phyloP scores from a whole-genome alignment of 1,284 basidiomycete species.

The Tetrapyrgos nigripes region DNA sequence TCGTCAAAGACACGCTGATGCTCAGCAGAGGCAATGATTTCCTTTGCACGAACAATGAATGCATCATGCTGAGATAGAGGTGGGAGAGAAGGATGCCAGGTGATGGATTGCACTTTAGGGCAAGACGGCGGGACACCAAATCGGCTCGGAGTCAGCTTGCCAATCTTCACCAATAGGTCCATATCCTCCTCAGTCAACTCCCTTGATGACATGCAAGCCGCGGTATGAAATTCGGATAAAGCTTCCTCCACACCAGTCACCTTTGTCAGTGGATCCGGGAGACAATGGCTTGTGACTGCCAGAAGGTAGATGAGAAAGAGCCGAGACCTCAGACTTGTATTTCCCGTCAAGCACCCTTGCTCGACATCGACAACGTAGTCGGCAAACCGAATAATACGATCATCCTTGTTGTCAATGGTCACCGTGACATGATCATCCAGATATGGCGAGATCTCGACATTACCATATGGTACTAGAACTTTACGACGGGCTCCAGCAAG shows the following conservation, averaged over 20 bases:
- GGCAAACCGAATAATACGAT: conserved; percentile 30
- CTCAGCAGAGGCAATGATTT: conserved; percentile 27
- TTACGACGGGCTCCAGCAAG: neutral
- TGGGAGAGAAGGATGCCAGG: conserved; percentile 37
- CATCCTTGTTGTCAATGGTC: conserved; percentile 25
- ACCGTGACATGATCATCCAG: conserved; percentile 34
- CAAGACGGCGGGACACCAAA: conserved; percentile 46
- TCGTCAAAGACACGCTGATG: conserved; percentile 22
- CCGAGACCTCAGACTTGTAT: conserved; percentile 36
- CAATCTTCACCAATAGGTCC: conserved; percentile 40
- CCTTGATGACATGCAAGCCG: conserved; percentile 46
- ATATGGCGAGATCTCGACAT: too few species aligned
- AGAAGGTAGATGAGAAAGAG: conserved; percentile 52
- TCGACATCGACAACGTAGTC: conserved; percentile 45
- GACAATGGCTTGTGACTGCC: conserved; percentile 46
- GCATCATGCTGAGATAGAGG: conserved; percentile 31
- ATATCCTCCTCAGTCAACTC: conserved; percentile 33
- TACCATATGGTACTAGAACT: neutral
- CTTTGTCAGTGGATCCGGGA: conserved; percentile 51
- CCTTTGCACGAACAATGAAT: conserved; percentile 21
- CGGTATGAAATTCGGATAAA: conserved; percentile 41
- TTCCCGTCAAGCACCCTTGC: conserved; percentile 44
- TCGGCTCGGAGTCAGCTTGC: conserved; percentile 39
- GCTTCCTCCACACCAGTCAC: conserved; percentile 55
- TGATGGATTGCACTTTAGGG: conserved; percentile 43